A percentile compares a stretch with the other conserved stretches of the same genome.
phyloP scores from a whole-genome alignment of 106 monocot species.

The Dioscorea dumetorum region DNA sequence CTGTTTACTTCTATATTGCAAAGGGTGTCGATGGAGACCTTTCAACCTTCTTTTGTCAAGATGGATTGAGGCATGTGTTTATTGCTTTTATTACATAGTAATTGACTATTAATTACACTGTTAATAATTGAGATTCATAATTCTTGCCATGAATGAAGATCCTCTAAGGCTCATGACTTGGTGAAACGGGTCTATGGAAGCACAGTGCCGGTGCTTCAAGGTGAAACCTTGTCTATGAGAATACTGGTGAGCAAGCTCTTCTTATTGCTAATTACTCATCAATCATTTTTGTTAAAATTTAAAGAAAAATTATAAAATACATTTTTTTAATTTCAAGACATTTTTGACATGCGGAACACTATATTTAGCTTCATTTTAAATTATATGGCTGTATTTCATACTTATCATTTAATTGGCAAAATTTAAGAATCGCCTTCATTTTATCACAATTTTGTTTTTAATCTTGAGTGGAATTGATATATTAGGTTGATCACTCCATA shows the following conservation, averaged over 20 bases:
- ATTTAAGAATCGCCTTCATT: too few relatives aligned
- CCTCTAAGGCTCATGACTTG: slow-evolving; percentile 56
- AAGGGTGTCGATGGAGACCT: slow-evolving; percentile 38
- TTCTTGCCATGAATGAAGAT: slow-evolving; percentile 22
- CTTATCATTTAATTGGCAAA: too few relatives aligned
- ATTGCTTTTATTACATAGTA: too few relatives aligned
- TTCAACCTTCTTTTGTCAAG: slow-evolving; percentile 70
- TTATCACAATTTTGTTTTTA: too few relatives aligned
- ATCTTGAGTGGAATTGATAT: too few relatives aligned
- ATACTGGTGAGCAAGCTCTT: slow-evolving; percentile 37
- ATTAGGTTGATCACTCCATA: slow-evolving; percentile 77
- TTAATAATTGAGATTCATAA: too few relatives aligned
- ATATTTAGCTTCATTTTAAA: neutral
- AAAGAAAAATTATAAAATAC: too few relatives aligned
- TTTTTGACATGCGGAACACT: too few relatives aligned
- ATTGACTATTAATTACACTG: too few relatives aligned
- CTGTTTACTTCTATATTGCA: slow-evolving; percentile 73
- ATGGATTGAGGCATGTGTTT: slow-evolving; percentile 53
- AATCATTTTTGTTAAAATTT: too few relatives aligned
- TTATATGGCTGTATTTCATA: neutral
- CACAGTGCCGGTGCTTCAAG: slow-evolving; percentile 59
- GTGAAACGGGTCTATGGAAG: slow-evolving; percentile 63
- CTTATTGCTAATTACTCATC: too few relatives aligned
- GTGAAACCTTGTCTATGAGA: slow-evolving; percentile 56
- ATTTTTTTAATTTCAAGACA: too few relatives aligned